Evolutionary conservation across 495 filamentous ascomycete genomes (phyloP), one percentile per base, ranked within the genome.

Genomic region (Darksidea phi): DNA sequence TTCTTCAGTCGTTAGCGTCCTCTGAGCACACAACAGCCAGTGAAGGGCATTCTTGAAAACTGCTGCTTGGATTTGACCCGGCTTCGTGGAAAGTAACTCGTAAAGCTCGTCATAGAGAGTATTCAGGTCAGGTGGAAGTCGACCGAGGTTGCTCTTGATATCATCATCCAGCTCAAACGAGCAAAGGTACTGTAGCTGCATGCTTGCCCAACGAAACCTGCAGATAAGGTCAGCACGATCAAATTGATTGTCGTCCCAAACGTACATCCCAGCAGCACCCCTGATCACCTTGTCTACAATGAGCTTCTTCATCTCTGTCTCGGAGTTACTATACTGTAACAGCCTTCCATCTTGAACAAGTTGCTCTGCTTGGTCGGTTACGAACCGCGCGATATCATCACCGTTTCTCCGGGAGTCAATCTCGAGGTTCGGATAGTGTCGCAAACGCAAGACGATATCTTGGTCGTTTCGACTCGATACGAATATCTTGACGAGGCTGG

Each of bases 181-280:
- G 42, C 73, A 69, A 6, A 75, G 57, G 49, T 55, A 43, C 37
- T 73, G 58, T 17, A 74, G 55, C 41, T 76, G 72, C 24, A 74
- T 56, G 41, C 71, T 66, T 18, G 54, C 72, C 69, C 70, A 73
- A 6, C 67, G 71, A 38, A 75, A 76, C 73, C 73, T 76, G 63
- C 2, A 26, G 42, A 45, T 36, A 26, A 10, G 41, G 21, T 43
- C 21, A 61, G 20, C 11, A 54, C 32, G 54, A 21, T 52, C 6
- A 23, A 38, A 13, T 43, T 57, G 0, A 18, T 24, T 41, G 28
- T 36, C 41, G 17, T 32, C 10, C 6, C 23, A 55, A 38, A 67
- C 66, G 52, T 63, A 75, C 75, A 77, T 77, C 48, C 75, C 72
- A 12, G 67, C 32, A 32, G 75, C 70, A 23, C 66, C 52, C 24